Base-by-base conservation (phyloP, 352 stramenopile genomes). In the Globisporangium alternatum region DNA sequence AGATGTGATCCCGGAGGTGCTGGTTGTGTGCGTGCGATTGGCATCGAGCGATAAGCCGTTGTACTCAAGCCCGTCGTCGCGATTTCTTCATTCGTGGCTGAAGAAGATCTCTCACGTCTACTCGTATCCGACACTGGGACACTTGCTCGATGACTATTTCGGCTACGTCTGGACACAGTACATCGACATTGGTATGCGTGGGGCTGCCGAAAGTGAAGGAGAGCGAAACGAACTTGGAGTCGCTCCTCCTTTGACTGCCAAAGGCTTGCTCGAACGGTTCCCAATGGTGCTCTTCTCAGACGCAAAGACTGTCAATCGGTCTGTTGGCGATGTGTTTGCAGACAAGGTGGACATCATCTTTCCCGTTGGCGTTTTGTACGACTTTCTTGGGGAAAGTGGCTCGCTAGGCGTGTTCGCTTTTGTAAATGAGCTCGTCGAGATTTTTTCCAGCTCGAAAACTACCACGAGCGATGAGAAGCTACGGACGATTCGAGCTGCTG, bases 101-200 rank as follows among this genome's bases (percentile, higher is more conserved):
- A 28, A 56, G 35, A 64, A 72, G 8, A 83, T 92, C 35, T 69
- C 74, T 8, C 25, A 48, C 0, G 80, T 71, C 44, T 90, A 90
- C 53, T 70, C 62, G 33, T 92, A 94, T 25, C 35, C 65, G 28
- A 77, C 58, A 2, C 60, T 75, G 17, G 66, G 45, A 43, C 64
- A 57, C n/a, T 68, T 93, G 48, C 55, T 93, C 6, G 71, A 87
- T 22, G 80, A 91, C 48, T 81, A 93, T 59, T 91, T 93, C 58
- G 77, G 71, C 21, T 72, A 66, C 43, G 51, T 93, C 13, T 93
- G 85, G 85, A 77, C 69, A 9, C 59, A 69, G 12, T 71, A 60
- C 51, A 21, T 74, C 12, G 35, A 58, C 33, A 58, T 51, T 1
- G 28, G 53, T 33, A 37, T 64, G 60, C 28, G 60, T 53, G n/a